Base-by-base conservation (phyloP, 2,329 filamentous ascomycete genomes). In the Ceratocystis eucalypticola region DNA sequence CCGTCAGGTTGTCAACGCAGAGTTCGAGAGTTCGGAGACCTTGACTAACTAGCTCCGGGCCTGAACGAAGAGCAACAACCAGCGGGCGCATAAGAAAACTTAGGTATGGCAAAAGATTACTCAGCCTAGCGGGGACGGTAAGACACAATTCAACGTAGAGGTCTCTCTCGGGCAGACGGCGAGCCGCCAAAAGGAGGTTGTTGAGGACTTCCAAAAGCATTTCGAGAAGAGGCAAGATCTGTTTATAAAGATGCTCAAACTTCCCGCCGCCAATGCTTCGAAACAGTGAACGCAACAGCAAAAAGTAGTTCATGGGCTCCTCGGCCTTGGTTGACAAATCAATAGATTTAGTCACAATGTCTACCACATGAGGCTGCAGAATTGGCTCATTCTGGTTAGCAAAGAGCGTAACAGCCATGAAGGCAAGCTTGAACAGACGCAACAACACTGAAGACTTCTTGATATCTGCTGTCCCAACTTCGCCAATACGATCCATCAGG, bases 401-500 rank as follows among this genome's bases (percentile, higher is more conserved):
- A 75, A 99, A 99, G 1, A 99, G 80, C 0, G 94, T 99, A 48
- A 99, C 94, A 0, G 95, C 95, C 94, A 99, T 99, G 75, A 99
- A 99, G 0, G 93, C 96, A 63, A 99, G 78, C 76, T 99, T 99
- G 79, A 97, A 99, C 64, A 99, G 84, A 66, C 95, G 84, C 63
- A 99, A 78, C 44, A 99, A 78, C 61, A 99, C 96, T 5, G 91
- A 93, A 0, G 94, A 93, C 75, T 93, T 96, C 73, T 90, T 91
- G 65, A 94, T 87, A 75, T 99, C 91, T 6, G 88, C 86, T 0
- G 91, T 94, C 25, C 94, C 94, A 55, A 99, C 91, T 74, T 99
- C 89, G 69, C 95, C 89, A 67, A 99, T 95, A 65, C 90, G 88
- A 71, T 93, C 89, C 94, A 99, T 99, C 68, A 99, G 80, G 73